Evolutionary conservation across 768 basidiomycete species (phyloP), one percentile per base, ranked within the genome.

Genomic region (Pleurotus sapidus): DNA sequence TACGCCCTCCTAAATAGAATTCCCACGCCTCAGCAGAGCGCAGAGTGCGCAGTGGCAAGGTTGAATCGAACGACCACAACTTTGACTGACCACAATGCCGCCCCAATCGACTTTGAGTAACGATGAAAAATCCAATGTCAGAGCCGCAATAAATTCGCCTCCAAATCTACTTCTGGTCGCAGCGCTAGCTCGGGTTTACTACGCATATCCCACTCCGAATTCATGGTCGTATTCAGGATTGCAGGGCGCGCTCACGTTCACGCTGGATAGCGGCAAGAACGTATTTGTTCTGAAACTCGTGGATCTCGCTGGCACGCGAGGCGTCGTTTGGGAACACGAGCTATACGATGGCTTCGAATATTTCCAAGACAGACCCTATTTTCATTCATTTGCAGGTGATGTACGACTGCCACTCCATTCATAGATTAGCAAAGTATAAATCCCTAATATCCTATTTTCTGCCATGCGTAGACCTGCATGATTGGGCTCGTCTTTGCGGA

Each of bases 311-410:
- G 91, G 93, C 17, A 92, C 91, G 3, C 74, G 93, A 55, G 94
- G 93, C 4, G 82, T 95, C 18, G 84, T 94, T 43, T 99, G 96
- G 96, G 86, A 93, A 57, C 92, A 97, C 62, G 94, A 96, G 69
- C 72, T 98, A 4, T 96, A 94, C 63, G 78, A 88, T 23, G 86
- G 84, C 30, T 82, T 96, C 61, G 84, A 90, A 57, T 93, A 93
- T 67, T 75, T 83, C 65, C 81, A 89, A 65, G 96, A 98, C 68
- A 78, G 94, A 59, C 81, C 88, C 2, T 95, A 88, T 81, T 97
- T 98, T 66, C 92, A 96, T 73, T 87, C 93, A 1, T 98, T 97
- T 70, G 78, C 87, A 3, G 89, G 92, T 51, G 95, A 99, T 75
- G 95, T 96, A 66, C 72, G 95, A 81, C n/a, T 9, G 38, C 18